Evolutionary conservation across 2,329 filamentous ascomycete genomes (phyloP).

Genomic region (Trichoderma polysporum): DNA sequence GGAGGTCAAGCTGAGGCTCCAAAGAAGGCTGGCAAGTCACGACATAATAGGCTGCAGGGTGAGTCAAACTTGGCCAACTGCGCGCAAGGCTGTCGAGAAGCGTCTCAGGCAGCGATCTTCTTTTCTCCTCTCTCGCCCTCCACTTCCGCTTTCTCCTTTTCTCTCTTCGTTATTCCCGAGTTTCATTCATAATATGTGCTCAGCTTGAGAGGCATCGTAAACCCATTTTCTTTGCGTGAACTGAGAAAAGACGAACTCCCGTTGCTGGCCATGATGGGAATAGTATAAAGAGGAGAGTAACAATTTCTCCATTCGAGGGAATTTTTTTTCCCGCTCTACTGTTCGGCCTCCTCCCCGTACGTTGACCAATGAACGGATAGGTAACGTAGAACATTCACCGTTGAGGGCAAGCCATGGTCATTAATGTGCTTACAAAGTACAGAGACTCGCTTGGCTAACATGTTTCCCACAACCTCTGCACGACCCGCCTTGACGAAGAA

Average conservation of each 20-base stretch:
- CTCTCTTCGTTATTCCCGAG: neutral
- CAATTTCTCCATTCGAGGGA: conserved; percentile 7
- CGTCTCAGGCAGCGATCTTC: neutral
- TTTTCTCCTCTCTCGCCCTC: neutral
- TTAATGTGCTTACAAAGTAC: conserved; percentile 13
- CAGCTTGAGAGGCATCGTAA: neutral
- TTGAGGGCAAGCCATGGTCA: conserved; percentile 3
- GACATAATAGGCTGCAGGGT: neutral
- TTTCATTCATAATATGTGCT: neutral
- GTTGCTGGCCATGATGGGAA: neutral
- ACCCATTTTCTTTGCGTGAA: neutral
- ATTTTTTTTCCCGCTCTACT: conserved; percentile 1
- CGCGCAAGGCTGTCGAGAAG: conserved; percentile 9
- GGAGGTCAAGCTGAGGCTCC: neutral
- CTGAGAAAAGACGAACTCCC: neutral
- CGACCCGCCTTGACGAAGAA: neutral
- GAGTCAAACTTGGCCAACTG: neutral
- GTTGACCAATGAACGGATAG: conserved; percentile 19
- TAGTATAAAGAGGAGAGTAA: neutral
- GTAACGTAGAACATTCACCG: conserved; percentile 4
- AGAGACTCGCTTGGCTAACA: neutral
- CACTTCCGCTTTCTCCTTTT: neutral
- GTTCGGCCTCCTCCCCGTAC: neutral
- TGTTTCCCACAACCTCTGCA: neutral
- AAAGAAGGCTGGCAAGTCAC: neutral